phyloP scores from a whole-genome alignment of 2,329 filamentous ascomycete genomes.

The Neonectria ditissima region DNA sequence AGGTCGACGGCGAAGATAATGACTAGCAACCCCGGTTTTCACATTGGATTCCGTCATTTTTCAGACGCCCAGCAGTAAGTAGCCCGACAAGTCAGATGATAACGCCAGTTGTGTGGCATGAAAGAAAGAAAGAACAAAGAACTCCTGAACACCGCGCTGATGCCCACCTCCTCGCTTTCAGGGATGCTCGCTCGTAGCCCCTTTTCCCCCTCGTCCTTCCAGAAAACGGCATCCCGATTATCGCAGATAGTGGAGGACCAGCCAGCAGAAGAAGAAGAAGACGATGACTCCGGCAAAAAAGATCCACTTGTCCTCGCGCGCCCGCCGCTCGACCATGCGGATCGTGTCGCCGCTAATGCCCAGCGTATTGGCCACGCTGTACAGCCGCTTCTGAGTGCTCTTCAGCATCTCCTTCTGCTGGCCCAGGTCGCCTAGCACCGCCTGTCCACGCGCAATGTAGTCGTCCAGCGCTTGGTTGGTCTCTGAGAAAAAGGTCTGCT shows the following conservation, averaged over 20 bases:
- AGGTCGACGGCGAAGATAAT: constrained; percentile 51
- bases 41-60: constrained; percentile 12
- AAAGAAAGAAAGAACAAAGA: constrained; percentile 30
- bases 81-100: neutral
- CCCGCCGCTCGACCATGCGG: constrained; percentile 91
- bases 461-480: constrained; percentile 92
- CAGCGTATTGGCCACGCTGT: constrained; percentile 92
- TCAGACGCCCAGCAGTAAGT: neutral
- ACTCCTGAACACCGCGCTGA: constrained; percentile 47
- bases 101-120: constrained; percentile 27
- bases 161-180: constrained; percentile 34
- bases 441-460: constrained; percentile 90
- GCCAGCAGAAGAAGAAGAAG: constrained; percentile 93
- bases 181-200: constrained; percentile 28
- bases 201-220: constrained; percentile 3
- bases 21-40: constrained; percentile 30
- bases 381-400: constrained; percentile 89
- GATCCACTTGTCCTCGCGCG: constrained; percentile 97
- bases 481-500: constrained; percentile 86
- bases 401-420: constrained; percentile 96
- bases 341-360: constrained; percentile 97
- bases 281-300: constrained; percentile 88
- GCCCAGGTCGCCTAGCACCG: constrained; percentile 88
- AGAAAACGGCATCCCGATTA: constrained; percentile 25
- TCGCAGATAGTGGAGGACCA: constrained; percentile 86